Conservation (phyloP, 306 rosid species). For the Neltuma alba region DNA sequence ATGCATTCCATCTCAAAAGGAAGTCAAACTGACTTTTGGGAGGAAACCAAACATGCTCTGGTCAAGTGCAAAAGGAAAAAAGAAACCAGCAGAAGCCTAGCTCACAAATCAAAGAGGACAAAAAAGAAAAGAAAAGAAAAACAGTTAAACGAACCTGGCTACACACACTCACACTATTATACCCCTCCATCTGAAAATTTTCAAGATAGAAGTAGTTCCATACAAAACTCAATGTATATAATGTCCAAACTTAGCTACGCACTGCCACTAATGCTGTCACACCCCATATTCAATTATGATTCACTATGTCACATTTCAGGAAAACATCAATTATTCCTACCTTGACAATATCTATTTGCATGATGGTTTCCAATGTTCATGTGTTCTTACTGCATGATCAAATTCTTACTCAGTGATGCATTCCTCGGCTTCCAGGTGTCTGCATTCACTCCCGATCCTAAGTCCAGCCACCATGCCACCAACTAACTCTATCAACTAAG, state of each 20-base stretch:
- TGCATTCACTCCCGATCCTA: not conserved
- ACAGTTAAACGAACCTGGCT: not conserved
- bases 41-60: not conserved
- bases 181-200: not conserved
- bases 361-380: not conserved
- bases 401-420: not conserved
- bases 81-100: not conserved
- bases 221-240: not conserved
- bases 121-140: too few relatives aligned
- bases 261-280: not conserved
- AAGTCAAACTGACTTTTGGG: not conserved
- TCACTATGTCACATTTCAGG: not conserved
- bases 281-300: not conserved
- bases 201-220: not conserved
- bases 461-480: not conserved
- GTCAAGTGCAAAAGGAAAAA: not conserved
- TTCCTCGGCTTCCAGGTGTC: not conserved
- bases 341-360: not conserved
- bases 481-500: not conserved
- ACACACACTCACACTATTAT: not conserved
- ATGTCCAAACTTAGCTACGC: not conserved
- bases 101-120: not conserved
- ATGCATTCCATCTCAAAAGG: not conserved
- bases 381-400: not conserved
- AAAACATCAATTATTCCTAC: not conserved